Percentiles rank a stretch among this genome's conserved stretches.
These are phyloP conservation scores for Eucalyptus tenuipes DNA, from an alignment of 345 rosid genomes.

Conservation along the genomic window DNA sequence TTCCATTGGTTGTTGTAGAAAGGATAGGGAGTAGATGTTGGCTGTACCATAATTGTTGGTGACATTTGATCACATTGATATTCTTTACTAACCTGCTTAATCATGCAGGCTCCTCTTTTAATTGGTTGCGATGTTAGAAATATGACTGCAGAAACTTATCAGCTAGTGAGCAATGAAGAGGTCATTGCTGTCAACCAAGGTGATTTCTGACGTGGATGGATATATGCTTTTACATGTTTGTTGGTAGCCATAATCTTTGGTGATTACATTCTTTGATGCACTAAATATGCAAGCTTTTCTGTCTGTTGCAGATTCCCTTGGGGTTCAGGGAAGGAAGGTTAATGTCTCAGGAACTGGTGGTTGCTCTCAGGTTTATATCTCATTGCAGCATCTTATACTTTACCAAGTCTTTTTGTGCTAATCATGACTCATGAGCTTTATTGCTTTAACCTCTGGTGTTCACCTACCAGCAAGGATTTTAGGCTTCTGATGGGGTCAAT, in stretches of 20 bases:
- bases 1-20: neutral
- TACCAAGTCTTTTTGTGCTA: neutral
- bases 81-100: neutral
- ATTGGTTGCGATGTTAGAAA: slow-evolving; percentile 90
- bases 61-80: neutral
- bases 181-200: slow-evolving; percentile 95
- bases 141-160: slow-evolving; percentile 64
- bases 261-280: neutral
- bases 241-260: neutral
- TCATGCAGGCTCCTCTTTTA: slow-evolving; percentile 86
- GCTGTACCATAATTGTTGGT: neutral
- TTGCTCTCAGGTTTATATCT: slow-evolving; percentile 62
- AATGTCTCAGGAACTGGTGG: slow-evolving; percentile 34
- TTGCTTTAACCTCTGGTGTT: neutral
- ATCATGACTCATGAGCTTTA: neutral
- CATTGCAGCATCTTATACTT: neutral
- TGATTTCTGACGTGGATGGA: neutral
- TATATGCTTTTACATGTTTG: neutral
- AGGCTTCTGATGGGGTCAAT: neutral
- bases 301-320: slow-evolving; percentile 65
- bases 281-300: neutral
- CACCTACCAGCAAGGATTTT: neutral
- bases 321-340: slow-evolving; percentile 93
- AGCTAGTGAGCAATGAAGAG: slow-evolving; percentile 77
- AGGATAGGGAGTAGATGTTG: neutral